phyloP scores from a whole-genome alignment of 2,329 filamentous ascomycete genomes.

The Aspergillus caelatus region DNA sequence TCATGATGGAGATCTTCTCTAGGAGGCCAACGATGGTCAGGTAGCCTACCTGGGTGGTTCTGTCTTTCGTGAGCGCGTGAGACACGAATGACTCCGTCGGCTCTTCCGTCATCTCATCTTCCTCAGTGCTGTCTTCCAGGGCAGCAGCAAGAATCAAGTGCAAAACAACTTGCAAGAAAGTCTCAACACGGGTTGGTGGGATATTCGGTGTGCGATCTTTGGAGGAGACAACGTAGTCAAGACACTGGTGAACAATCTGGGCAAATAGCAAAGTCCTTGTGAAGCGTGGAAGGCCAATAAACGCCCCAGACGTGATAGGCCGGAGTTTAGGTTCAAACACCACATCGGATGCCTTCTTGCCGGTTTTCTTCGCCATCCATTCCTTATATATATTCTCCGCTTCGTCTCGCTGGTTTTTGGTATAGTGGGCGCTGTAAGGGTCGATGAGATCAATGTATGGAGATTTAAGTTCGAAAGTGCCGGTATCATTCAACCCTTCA shows the following conservation, averaged over 20 bases:
- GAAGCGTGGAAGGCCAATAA: conserved; percentile 74
- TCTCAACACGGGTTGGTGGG: conserved; percentile 80
- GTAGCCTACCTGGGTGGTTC: conserved; percentile 45
- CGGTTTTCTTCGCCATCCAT: conserved; percentile 83
- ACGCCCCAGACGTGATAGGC: conserved; percentile 75
- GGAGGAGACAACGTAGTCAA: conserved; percentile 77
- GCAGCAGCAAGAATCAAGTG: conserved; percentile 86
- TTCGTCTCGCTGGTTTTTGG: conserved; percentile 94
- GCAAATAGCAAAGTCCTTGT: conserved; percentile 84
- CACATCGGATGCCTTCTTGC: conserved; percentile 77
- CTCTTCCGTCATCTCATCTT: conserved; percentile 54
- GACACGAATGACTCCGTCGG: conserved; percentile 69
- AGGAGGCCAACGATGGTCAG: conserved; percentile 57
- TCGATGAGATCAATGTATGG: conserved; percentile 87
- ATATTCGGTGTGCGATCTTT: conserved; percentile 71
- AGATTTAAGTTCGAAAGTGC: conserved; percentile 88
- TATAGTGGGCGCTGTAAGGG: conserved; percentile 94
- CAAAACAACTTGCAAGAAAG: conserved; percentile 86
- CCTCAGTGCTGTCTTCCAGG: conserved; percentile 72
- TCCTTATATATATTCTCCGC: conserved; percentile 86
- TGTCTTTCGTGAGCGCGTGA: conserved; percentile 67
- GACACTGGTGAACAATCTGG: conserved; percentile 84
- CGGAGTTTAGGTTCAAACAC: conserved; percentile 88
- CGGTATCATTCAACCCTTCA: conserved; percentile 88
- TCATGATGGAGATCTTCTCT: conserved; percentile 60